phyloP scores from a whole-genome alignment of 805 yeast species.

The Jamesozyma piceae region DNA sequence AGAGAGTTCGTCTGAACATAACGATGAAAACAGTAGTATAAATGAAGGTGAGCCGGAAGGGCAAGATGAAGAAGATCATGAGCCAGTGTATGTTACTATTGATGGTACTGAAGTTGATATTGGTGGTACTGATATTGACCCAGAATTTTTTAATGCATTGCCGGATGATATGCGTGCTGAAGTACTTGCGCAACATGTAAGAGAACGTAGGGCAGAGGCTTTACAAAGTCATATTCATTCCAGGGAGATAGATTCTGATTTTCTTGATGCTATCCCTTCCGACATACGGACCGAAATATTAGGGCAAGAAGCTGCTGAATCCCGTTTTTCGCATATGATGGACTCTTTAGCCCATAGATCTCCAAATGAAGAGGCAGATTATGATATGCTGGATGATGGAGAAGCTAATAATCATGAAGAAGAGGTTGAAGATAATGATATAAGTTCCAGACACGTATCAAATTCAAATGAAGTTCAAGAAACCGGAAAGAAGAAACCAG shows the following conservation, averaged over 20 bases:
- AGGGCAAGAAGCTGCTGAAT: conserved; percentile 38
- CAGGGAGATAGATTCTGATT: conserved; percentile 70
- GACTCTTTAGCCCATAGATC: conserved; percentile 4
- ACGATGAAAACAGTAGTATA: background rate
- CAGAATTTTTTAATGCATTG: conserved; percentile 77
- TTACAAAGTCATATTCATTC: conserved; percentile 35
- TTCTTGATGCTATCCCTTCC: conserved; percentile 71
- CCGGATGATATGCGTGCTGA: conserved; percentile 93
- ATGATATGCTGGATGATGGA: conserved; percentile 7
- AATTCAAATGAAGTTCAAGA: background rate
- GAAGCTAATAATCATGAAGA: conserved; percentile 6
- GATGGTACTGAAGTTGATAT: conserved; percentile 77
- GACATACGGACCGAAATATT: conserved; percentile 51
- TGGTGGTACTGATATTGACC: conserved; percentile 85
- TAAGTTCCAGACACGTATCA: background rate
- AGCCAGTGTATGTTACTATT: conserved; percentile 61
- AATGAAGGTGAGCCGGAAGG: conserved; percentile 25
- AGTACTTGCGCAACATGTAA: conserved; percentile 74
- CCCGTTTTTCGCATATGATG: conserved; percentile 18
- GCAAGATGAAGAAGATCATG: conserved; percentile 12
- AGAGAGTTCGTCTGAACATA: background rate
- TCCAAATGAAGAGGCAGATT: conserved; percentile 12
- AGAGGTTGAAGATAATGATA: background rate
- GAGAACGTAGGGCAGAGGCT: conserved; percentile 62
- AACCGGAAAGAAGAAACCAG: conserved; percentile 10